Conservation (phyloP, 169 alveolate species). For the Gregarina niphandrodes region DNA sequence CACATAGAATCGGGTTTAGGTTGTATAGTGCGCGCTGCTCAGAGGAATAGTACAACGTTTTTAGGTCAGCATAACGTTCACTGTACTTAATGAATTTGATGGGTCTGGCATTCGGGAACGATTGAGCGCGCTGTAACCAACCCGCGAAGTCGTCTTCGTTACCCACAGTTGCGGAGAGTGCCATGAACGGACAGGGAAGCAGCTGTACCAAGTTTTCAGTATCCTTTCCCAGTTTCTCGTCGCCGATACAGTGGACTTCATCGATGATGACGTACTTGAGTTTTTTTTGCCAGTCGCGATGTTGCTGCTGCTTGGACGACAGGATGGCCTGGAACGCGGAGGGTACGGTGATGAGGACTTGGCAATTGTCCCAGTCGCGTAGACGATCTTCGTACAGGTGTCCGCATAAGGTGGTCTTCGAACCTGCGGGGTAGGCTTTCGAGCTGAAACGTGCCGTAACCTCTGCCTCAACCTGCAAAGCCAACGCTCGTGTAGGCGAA, state of each 20-base stretch:
- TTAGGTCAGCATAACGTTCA: slow-evolving; percentile 4
- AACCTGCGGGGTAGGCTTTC: slow-evolving; percentile 37
- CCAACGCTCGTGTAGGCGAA: slow-evolving; percentile 57
- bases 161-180: slow-evolving; percentile 68
- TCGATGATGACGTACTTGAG: slow-evolving; percentile 57
- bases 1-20: too few species aligned
- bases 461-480: slow-evolving; percentile 47
- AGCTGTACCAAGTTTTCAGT: slow-evolving; percentile 44
- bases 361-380: slow-evolving; percentile 12
- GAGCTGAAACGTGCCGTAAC: slow-evolving; percentile 58
- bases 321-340: slow-evolving; percentile 49
- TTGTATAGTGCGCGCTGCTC: too few species aligned
- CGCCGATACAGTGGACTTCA: slow-evolving; percentile 59
- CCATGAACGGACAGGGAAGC: slow-evolving; percentile 61
- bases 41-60: too few species aligned
- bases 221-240: slow-evolving; percentile 30
- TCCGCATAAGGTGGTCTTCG: slow-evolving; percentile 19
- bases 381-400: slow-evolving; percentile 21
- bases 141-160: slow-evolving; percentile 42
- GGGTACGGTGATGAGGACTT: slow-evolving; percentile 59
- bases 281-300: slow-evolving; percentile 30
- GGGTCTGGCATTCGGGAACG: neutral
- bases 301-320: slow-evolving; percentile 37
- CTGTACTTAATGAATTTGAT: slow-evolving; percentile 1
- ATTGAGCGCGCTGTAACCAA: slow-evolving; percentile 37